Conservation (phyloP, 176 grass and related monocot species). For the Hordeum marinum region DNA sequence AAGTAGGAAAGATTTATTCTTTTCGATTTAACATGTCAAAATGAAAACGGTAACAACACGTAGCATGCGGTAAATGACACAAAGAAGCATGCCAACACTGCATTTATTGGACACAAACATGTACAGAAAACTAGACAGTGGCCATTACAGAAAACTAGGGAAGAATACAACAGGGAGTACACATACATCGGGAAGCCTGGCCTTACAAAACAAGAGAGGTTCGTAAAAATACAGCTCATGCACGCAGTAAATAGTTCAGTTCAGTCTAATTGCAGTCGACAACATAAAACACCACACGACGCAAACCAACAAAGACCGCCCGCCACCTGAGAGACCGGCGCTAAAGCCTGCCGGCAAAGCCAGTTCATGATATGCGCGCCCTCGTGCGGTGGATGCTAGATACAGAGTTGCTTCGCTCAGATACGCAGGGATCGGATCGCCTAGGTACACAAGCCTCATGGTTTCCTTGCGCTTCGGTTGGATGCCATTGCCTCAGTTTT, state of each 20-base stretch:
- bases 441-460: conserved; percentile 13
- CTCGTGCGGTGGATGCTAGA: conserved; percentile 19
- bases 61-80: background rate
- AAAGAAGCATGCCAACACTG: background rate
- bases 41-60: background rate
- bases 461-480: conserved; percentile 19
- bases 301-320: conserved; percentile 31
- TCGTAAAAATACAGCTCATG: conserved; percentile 18
- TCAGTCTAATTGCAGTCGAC: conserved; percentile 2
- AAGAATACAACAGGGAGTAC: background rate
- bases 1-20: too few relatives aligned
- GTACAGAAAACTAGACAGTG: background rate
- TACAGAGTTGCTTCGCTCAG: conserved; percentile 2
- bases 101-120: background rate
- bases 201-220: conserved; percentile 3
- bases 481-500: conserved; percentile 28
- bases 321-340: background rate
- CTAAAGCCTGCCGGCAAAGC: conserved; percentile 22
- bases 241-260: background rate
- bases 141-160: background rate
- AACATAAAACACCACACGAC: conserved; percentile 29
- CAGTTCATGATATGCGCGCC: conserved; percentile 2
- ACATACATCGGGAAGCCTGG: background rate
- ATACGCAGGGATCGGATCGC: background rate
- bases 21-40: background rate